Conservation (phyloP, 179 eudicot genomes). For the Heliamphora pulchella region DNA sequence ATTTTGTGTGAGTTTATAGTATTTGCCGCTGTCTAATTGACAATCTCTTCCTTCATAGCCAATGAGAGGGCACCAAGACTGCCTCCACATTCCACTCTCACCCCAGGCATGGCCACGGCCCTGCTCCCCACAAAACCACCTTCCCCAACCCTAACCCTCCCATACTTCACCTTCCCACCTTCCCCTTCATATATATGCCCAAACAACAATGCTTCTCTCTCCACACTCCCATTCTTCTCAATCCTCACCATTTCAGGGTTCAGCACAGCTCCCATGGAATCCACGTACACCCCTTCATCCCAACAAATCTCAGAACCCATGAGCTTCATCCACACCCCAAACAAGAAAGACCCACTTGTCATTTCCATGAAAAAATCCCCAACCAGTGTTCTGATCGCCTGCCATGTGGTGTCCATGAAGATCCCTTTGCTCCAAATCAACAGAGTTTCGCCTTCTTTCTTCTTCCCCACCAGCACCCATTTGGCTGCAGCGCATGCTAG, state of each 20-base stretch:
- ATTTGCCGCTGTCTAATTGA: conserved; percentile 2
- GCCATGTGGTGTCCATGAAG: conserved; percentile 49
- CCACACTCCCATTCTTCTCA: conserved; percentile 34
- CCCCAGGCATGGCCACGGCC: conserved; percentile 45
- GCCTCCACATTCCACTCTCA: conserved; percentile 30
- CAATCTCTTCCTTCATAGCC: conserved; percentile 40
- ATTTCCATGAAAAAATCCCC: conserved; percentile 43
- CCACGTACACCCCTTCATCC: conserved; percentile 35
- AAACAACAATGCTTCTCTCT: conserved; percentile 36
- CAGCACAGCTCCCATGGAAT: conserved; percentile 34
- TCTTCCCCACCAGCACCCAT: conserved; percentile 36
- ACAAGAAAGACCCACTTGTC: conserved; percentile 35
- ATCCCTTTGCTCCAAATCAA: conserved; percentile 33
- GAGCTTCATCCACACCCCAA: conserved; percentile 36
- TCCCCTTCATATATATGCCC: conserved; percentile 55
- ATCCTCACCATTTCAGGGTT: conserved; percentile 45
- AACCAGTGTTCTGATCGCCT: conserved; percentile 39
- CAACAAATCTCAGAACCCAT: conserved; percentile 34
- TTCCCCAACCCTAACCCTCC: conserved; percentile 32
- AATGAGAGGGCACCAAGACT: conserved; percentile 35
- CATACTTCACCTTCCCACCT: conserved; percentile 42
- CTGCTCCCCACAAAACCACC: conserved; percentile 48
- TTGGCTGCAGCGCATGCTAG: conserved; percentile 32
- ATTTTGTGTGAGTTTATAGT: too few species aligned
- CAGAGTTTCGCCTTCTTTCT: conserved; percentile 28